Evolutionary conservation across 805 yeast genomes (phyloP).

Genomic region (Metschnikowia lochheadii): DNA sequence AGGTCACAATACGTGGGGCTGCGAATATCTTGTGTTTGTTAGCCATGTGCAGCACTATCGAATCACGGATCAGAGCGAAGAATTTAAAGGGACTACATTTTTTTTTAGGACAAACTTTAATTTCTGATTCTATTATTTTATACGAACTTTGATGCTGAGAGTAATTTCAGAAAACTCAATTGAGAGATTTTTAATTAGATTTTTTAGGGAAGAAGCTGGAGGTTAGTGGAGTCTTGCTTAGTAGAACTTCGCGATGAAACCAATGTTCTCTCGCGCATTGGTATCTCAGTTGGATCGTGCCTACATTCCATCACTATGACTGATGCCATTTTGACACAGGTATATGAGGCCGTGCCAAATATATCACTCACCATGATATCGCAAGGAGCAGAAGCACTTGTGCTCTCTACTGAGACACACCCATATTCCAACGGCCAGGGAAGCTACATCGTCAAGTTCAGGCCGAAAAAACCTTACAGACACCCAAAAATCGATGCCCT

Average conservation of each 20-base stretch:
- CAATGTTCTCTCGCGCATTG: neutral
- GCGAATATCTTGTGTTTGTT: slow-evolving; percentile 3
- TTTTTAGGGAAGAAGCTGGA: neutral
- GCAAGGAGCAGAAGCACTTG: slow-evolving; percentile 91
- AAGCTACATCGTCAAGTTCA: slow-evolving; percentile 64
- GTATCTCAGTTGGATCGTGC: neutral
- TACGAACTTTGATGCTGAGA: too few species aligned
- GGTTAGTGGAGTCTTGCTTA: neutral
- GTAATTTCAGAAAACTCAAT: too few species aligned
- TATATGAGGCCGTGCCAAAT: slow-evolving; percentile 41
- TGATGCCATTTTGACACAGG: slow-evolving; percentile 42
- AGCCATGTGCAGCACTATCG: slow-evolving; percentile 4
- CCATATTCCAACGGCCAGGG: slow-evolving; percentile 45
- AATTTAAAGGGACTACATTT: neutral
- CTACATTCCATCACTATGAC: slow-evolving; percentile 44
- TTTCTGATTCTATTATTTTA: too few species aligned
- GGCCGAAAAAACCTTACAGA: slow-evolving; percentile 89
- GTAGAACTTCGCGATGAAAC: neutral
- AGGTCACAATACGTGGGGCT: slow-evolving; percentile 4
- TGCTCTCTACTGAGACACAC: slow-evolving; percentile 58
- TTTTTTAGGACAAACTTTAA: too few species aligned
- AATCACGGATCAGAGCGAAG: neutral
- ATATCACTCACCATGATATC: slow-evolving; percentile 56
- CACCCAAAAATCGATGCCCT: slow-evolving; percentile 75
- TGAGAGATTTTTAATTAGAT: neutral